Evolutionary conservation across 139 green algal species (phyloP), one percentile per base, ranked within the genome.

Genomic region (Chlamydomonas schloesseri): DNA sequence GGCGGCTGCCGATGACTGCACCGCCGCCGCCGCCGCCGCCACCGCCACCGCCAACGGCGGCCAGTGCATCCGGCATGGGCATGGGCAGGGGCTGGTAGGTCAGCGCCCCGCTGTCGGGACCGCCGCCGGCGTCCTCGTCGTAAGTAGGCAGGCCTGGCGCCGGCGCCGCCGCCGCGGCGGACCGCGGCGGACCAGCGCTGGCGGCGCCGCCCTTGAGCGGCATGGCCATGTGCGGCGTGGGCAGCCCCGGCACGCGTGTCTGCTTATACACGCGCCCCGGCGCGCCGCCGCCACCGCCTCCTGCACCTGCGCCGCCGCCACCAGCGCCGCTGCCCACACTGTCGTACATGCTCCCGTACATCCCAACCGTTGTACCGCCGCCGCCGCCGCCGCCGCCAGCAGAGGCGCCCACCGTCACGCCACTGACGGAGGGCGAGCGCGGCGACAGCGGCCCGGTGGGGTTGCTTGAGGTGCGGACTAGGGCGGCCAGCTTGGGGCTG

Each of bases 251-350:
- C 10, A 34, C 34, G 0, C 58, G 36, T 3, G 57, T 42, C 58
- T 72, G 58, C 75, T 81, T 81, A 58, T 60, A 82, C 75, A 34
- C 58, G 2, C 78, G 46, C 3, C 78, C 64, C 2, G 42, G n/a
- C 31, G 64, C 5, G n/a, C n/a, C n/a, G 23, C 6, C n/a, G 64
- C n/a, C 64, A 24, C 20, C 47, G 8, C 46, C 46, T 15, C 37
- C 29, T 1, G 60, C 18, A 8, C 60, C 23, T 4, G 6, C 33
- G 36, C 9, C 20, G 74, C 33, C 74, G 57, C 26, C 20, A 2
- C 13, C 11, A 1, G 29, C 13, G 64, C 13, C 64, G 64, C 14
- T 8, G 5, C 1, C 29, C 18, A 3, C 29, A 18, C 14, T 3
- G 13, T 18, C 29, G 34, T 20, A 29, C 26, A 18, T 37, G n/a